Conservation (phyloP, 2,329 filamentous ascomycete species). For the Aureobasidium zeae region DNA sequence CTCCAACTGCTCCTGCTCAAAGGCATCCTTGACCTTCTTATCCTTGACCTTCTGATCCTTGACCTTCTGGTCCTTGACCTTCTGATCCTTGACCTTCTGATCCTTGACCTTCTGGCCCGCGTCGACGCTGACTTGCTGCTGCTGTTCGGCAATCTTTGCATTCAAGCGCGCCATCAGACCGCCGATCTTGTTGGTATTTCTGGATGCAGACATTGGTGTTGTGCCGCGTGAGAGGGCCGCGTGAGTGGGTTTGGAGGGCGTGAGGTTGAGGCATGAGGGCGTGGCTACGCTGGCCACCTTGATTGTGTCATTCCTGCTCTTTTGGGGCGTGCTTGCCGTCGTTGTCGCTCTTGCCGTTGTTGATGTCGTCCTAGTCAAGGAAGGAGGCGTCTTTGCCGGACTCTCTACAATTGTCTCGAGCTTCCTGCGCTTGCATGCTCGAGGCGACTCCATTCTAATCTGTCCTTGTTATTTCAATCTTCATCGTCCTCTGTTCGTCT, state of each 20-base stretch:
- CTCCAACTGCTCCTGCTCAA: constrained; percentile 10
- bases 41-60: neutral
- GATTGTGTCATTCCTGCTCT: too few species aligned
- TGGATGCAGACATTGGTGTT: constrained; percentile 8
- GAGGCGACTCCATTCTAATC: constrained; percentile 16
- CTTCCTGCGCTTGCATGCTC: constrained; percentile 26
- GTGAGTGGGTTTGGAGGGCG: constrained; percentile 3
- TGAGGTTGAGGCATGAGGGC: neutral
- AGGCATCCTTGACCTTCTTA: neutral
- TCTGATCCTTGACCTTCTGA: neutral
- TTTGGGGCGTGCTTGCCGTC: constrained; percentile 12
- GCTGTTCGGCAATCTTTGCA: constrained; percentile 1
- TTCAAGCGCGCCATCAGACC: constrained; percentile 12
- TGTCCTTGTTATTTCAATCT: too few species aligned
- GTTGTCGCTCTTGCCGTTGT: neutral
- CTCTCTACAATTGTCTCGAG: constrained; percentile 20
- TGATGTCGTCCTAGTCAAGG: constrained; percentile 1
- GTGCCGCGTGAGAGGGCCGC: too few species aligned
- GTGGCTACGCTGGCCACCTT: constrained; percentile 4
- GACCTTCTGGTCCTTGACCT: neutral
- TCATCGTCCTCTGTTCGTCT: too few species aligned
- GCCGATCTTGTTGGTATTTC: constrained; percentile 14
- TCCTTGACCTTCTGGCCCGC: neutral
- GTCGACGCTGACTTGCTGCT: neutral
- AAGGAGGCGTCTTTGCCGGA: neutral